Percentiles rank a stretch among this genome's conserved stretches.
phyloP scores from a whole-genome alignment of 2,329 filamentous ascomycete species.

The Acephala macrosclerotiorum region DNA sequence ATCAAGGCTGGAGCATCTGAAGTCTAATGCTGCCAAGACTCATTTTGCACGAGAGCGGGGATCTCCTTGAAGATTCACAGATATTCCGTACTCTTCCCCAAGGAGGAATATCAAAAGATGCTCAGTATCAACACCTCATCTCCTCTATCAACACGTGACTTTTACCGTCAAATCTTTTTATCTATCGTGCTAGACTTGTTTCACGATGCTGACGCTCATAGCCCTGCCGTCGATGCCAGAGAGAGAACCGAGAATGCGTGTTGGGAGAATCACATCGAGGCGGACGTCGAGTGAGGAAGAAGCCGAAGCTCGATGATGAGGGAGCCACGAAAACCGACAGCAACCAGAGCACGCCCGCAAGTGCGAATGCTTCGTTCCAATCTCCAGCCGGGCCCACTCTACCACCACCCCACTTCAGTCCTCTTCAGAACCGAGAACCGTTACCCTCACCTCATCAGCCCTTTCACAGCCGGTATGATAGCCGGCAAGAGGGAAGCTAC shows the following conservation, averaged over 20 bases:
- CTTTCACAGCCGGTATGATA: constrained; percentile 34
- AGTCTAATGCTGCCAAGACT: background rate
- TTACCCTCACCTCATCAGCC: constrained; percentile 20
- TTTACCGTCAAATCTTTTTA: background rate
- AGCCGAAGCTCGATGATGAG: constrained; percentile 38
- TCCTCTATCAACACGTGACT: background rate
- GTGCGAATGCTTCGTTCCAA: constrained; percentile 16
- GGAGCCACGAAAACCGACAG: constrained; percentile 15
- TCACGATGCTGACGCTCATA: constrained; percentile 23
- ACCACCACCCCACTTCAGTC: constrained; percentile 23
- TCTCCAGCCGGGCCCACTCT: constrained; percentile 14
- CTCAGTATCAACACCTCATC: background rate
- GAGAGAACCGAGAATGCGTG: constrained; percentile 43
- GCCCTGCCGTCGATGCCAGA: constrained; percentile 45
- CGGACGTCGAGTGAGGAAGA: constrained; percentile 43
- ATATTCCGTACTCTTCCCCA: background rate
- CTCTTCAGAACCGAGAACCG: constrained; percentile 16
- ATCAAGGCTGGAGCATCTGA: background rate
- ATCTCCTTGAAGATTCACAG: background rate
- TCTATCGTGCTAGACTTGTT: background rate
- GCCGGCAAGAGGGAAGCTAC: constrained; percentile 24
- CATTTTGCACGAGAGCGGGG: background rate
- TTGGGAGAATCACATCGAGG: constrained; percentile 44
- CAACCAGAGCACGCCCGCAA: constrained; percentile 10
- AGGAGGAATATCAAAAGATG: background rate